Evolutionary conservation across 2,329 filamentous ascomycete genomes (phyloP), one percentile per base, ranked within the genome.

Genomic region (Myriangium duriaei): DNA sequence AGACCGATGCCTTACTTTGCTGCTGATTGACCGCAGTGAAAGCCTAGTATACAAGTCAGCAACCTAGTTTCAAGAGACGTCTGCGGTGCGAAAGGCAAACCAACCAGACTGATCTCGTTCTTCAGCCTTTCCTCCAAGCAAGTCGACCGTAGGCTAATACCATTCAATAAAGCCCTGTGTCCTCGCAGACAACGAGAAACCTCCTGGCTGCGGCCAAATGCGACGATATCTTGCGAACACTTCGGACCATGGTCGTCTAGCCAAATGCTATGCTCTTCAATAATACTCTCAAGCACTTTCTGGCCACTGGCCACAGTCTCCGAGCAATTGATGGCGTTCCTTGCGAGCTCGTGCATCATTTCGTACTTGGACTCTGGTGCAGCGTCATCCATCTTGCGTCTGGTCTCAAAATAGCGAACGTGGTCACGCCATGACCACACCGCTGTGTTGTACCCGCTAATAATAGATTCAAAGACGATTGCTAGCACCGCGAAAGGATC

Each of bases 31-130:
- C 44, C 26, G 46, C 44, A 36, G 51, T 47, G 34, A 51, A 48
- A 11, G 45, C 49, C 35, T 48, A 12, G n/a, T 31, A 34, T 29
- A n/a, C n/a, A n/a, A n/a, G n/a, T n/a, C n/a, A n/a, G n/a, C n/a
- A n/a, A n/a, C n/a, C n/a, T n/a, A n/a, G n/a, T n/a, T n/a, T n/a
- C n/a, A n/a, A n/a, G n/a, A n/a, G n/a, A n/a, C n/a, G n/a, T n/a
- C n/a, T n/a, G n/a, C n/a, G n/a, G n/a, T n/a, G n/a, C n/a, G n/a
- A n/a, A n/a, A n/a, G 18, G 13, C 11, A 7, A 11, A 41, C 38
- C 21, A 12, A 46, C 47, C 38, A 53, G 36, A 17, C 43, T 46
- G 33, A 53, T 49, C 39, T 53, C 49, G 30, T 53, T 51, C 11
- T 41, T 26, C 4, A 53, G 30, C 10, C 50, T 43, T n/a, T 37